Evolutionary conservation across 2,329 filamentous ascomycete species (phyloP).

Genomic region (Aspergillus melleus): DNA sequence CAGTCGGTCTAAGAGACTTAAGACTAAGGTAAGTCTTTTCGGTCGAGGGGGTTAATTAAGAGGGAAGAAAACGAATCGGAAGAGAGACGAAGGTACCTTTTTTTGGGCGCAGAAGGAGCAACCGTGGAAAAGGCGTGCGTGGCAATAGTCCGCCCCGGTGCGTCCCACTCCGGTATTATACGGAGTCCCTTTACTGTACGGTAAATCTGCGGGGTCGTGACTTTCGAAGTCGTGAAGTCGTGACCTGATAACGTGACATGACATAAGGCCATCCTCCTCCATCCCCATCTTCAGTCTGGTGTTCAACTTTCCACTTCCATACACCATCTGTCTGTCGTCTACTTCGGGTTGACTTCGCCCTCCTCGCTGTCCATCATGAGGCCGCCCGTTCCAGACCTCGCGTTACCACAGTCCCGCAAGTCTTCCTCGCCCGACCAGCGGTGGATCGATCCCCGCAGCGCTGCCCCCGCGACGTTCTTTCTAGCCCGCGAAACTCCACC

Average conservation of each 20-base stretch:
- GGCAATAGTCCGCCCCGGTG: too few species aligned
- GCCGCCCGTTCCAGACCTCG: conserved; percentile 36
- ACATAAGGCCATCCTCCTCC: background rate
- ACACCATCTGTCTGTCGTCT: too few species aligned
- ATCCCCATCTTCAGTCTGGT: too few species aligned
- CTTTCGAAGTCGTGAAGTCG: too few species aligned
- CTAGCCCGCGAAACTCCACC: conserved; percentile 47
- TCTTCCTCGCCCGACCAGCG: conserved; percentile 34
- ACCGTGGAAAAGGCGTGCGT: too few species aligned
- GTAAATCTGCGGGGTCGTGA: background rate
- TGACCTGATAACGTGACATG: background rate
- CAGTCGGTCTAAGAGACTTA: too few species aligned
- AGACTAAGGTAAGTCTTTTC: background rate
- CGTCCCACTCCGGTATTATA: too few species aligned
- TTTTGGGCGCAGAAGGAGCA: too few species aligned
- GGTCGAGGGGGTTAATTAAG: background rate
- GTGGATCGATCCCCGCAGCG: conserved; percentile 38
- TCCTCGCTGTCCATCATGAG: conserved; percentile 33
- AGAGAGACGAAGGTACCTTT: background rate
- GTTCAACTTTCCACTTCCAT: too few species aligned
- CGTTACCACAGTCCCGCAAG: conserved; percentile 36
- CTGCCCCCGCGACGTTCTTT: conserved; percentile 60
- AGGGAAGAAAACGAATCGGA: background rate
- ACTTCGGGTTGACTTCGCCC: background rate
- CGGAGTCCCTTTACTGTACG: background rate